These are phyloP conservation scores for Oryza officinalis DNA, from an alignment of 176 grass and related monocot genomes.

Conservation along the genomic window DNA sequence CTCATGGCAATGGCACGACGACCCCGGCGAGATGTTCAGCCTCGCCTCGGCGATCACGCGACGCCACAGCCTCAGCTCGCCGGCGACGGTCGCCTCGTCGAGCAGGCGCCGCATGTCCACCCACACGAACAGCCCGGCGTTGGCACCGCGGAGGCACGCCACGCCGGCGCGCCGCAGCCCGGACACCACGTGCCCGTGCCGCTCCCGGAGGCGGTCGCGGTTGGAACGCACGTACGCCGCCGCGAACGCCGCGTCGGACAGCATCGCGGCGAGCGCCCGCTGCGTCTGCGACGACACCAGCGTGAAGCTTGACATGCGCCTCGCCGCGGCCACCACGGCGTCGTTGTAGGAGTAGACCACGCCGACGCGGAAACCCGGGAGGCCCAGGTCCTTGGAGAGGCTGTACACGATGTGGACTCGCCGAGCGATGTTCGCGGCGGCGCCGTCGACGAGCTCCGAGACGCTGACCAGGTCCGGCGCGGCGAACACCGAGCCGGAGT, in stretches of 20 bases:
- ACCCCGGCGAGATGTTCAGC: conserved; percentile 87
- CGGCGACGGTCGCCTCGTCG: conserved; percentile 35
- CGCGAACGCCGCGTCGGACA: conserved; percentile 60
- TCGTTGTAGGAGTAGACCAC: conserved; percentile 83
- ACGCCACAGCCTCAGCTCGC: conserved; percentile 69
- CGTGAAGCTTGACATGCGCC: conserved; percentile 94
- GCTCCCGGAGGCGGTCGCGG: conserved; percentile 49
- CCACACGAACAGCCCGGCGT: conserved; percentile 86
- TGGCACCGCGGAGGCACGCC: conserved; percentile 57
- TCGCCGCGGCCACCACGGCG: conserved; percentile 69
- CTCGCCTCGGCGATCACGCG: conserved; percentile 54
- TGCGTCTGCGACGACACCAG: conserved; percentile 92
- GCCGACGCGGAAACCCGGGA: conserved; percentile 79
- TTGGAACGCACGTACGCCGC: conserved; percentile 65
- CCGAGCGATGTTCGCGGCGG: conserved; percentile 35
- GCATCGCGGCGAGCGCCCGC: conserved; percentile 71
- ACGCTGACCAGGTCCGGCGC: conserved; percentile 69
- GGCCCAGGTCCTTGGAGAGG: conserved; percentile 88
- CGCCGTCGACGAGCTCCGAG: conserved; percentile 54
- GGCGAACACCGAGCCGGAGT: conserved; percentile 76
- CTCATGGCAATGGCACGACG: conserved; percentile 84
- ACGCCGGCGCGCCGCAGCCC: conserved; percentile 56
- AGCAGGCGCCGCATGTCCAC: conserved; percentile 65
- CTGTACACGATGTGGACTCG: conserved; percentile 92
- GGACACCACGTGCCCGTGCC: conserved; percentile 58